Evolutionary conservation across 139 green algal species (phyloP).

Genomic region (Chlamydomonas urium): DNA sequence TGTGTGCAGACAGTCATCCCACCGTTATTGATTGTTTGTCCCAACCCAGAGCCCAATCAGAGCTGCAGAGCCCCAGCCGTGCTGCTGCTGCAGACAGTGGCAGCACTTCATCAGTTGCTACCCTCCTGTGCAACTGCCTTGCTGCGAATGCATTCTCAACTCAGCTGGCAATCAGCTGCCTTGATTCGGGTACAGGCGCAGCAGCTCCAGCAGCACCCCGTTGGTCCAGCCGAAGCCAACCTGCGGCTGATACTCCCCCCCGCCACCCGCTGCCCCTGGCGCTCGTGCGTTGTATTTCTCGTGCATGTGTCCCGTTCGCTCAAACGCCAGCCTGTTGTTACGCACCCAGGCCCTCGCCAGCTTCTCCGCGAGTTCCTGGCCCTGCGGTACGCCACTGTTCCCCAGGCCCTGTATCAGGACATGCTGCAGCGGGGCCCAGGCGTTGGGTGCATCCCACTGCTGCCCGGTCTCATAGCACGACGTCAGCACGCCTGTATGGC

Average conservation of each 20-base stretch:
- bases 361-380: conserved; percentile 23
- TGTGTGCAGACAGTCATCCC: too few relatives aligned
- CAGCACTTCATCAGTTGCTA: too few relatives aligned
- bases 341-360: conserved; percentile 53
- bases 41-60: too few relatives aligned
- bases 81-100: too few relatives aligned
- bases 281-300: conserved; percentile 69
- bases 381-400: conserved; percentile 6
- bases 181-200: conserved; percentile 38
- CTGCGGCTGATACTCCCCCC: conserved; percentile 59
- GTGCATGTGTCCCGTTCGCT: conserved; percentile 44
- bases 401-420: conserved; percentile 54
- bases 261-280: conserved; percentile 32
- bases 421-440: conserved; percentile 87
- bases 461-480: conserved; percentile 62
- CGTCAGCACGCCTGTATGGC: conserved; percentile 58
- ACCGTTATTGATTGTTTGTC: too few relatives aligned
- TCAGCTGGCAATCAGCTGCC: too few relatives aligned
- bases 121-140: too few relatives aligned
- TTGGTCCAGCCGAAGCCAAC: conserved; percentile 89
- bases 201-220: conserved; percentile 64
- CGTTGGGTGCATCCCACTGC: conserved; percentile 95
- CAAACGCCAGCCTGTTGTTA: conserved; percentile 25
- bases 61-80: too few relatives aligned
- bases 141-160: too few relatives aligned